Base-by-base conservation (phyloP, 2,329 filamentous ascomycete species). In the Colletotrichum navitas region DNA sequence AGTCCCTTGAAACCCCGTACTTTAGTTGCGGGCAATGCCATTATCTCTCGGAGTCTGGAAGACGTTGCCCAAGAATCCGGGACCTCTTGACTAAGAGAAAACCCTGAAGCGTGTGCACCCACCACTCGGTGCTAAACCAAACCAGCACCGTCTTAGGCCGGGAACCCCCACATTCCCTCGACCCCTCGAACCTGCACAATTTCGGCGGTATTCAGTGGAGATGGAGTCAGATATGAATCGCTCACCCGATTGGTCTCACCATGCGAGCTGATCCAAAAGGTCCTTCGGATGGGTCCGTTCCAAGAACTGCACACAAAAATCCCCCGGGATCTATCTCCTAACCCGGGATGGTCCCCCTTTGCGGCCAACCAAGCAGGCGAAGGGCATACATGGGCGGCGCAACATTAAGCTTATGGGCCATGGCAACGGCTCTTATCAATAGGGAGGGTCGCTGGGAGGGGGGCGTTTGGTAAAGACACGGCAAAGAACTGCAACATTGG, bases 261-360 rank as follows among this genome's bases (percentile, higher is more conserved):
- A 34, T 29, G 5, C 21, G 34, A 29, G 24, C 29, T 52, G 51
- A 52, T 39, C 63, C 39, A 60, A 62, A 71, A 62, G 68, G 56
- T 10, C 56, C 64, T 63, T 55, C 14, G 41, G 29, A 71, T 68
- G 68, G 68, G 34, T 45, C 29, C 58, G 43, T 68, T 68, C 70
- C 70, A 72, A 72, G 70, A 63, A 65, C 66, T 72, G 70, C 70
- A 66, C 58, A 71, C 70, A 72, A 72, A 72, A 72, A 71, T 72
- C 66, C 70, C 67, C 70, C 61, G 61, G 70, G 70, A 36, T 71
- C 16, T 51, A 34, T 56, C 32, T 26, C 65, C 62, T 32, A 55
- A 68, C 69, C 16, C 39, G 69, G 69, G 45, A 68, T 69, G 29
- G 65, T 36, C 36, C 63, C 54, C n/a, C 26, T 16, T 45, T 45